phyloP scores from a whole-genome alignment of 1,284 basidiomycete species.

The Trichosporon coremiiforme region DNA sequence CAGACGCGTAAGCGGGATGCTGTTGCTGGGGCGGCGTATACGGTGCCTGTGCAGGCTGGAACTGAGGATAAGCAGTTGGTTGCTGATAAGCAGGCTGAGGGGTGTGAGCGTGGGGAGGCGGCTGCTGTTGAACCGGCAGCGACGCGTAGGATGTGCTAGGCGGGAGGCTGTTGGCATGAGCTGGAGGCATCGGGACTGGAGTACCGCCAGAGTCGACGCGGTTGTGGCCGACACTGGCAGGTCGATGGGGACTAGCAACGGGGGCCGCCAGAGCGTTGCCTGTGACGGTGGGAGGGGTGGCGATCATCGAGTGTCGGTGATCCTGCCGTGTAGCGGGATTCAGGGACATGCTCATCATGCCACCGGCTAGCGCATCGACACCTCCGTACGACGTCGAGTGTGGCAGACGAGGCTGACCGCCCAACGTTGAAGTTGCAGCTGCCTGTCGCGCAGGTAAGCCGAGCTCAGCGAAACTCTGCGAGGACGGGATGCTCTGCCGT shows the following conservation, averaged over 20 bases:
- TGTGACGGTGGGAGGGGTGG: background rate
- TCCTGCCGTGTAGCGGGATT: slow-evolving; percentile 25
- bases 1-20: slow-evolving; percentile 11
- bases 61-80: background rate
- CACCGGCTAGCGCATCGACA: slow-evolving; percentile 43
- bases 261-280: background rate
- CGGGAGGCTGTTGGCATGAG: slow-evolving; percentile 13
- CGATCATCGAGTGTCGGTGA: slow-evolving; percentile 47
- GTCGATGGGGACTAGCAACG: background rate
- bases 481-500: background rate
- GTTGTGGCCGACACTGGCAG: slow-evolving; percentile 13
- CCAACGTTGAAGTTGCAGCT: slow-evolving; percentile 23
- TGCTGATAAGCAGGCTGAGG: slow-evolving; percentile 18
- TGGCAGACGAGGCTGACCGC: slow-evolving; percentile 38
- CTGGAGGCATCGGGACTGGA: background rate
- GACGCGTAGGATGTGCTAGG: background rate
- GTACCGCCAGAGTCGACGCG: background rate
- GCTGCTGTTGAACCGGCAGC: slow-evolving; percentile 14
- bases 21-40: slow-evolving; percentile 16
- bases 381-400: slow-evolving; percentile 31
- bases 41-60: slow-evolving; percentile 14
- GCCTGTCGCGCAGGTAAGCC: slow-evolving; percentile 38
- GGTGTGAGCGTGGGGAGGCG: background rate
- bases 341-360: slow-evolving; percentile 48
- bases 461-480: slow-evolving; percentile 45